Base-by-base conservation (phyloP, 2,329 filamentous ascomycete genomes). In the Mariannaea sp. region DNA sequence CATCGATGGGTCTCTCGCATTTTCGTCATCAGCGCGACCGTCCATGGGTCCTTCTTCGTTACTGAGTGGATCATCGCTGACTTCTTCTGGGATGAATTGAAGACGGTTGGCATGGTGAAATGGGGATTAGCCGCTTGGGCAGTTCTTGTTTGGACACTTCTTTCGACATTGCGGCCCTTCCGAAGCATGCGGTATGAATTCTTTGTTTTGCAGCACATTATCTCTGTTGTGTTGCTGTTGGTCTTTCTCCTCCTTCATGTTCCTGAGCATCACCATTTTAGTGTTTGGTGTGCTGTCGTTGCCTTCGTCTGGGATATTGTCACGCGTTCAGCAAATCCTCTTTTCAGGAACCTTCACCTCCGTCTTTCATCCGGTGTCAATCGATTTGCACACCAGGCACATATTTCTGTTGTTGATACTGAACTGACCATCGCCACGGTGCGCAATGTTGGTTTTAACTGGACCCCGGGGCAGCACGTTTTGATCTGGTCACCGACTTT, bases 171-270 rank as follows among this genome's bases (percentile, higher is more conserved):
- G 13, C 47, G 50, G 2, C 62, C 65, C 9, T 56, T 68, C 7
- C 61, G 65, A n/a, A 62, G 57, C 12, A 53, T 64, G 13, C 64
- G 61, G 45, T 68, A 68, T 22, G 65, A 68, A 42, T 50, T 68
- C 2, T 68, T 68, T n/a, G 62, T 68, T 7, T 22, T 61, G n/a
- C 65, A 68, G 38, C 65, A 68, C 19, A 56, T 68, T 7, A 10
- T 56, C 1, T 67, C 65, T 1, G 56, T 66, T 3, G 54, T 62
- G 5, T 14, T 60, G n/a, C 38, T 66, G 8, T 20, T 66, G 1
- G 52, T 56, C 2, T 61, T 66, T 3, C 33, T 66, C 1, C 46
- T 66, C 3, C 54, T 66, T 2, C 64, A 66, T 12, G 64, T 66
- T 32, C 64, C 64, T 17, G 52, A 60, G 1, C 64, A 66, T 10